phyloP scores from a whole-genome alignment of 2,329 filamentous ascomycete species.

The Botrytis pseudocinerea region DNA sequence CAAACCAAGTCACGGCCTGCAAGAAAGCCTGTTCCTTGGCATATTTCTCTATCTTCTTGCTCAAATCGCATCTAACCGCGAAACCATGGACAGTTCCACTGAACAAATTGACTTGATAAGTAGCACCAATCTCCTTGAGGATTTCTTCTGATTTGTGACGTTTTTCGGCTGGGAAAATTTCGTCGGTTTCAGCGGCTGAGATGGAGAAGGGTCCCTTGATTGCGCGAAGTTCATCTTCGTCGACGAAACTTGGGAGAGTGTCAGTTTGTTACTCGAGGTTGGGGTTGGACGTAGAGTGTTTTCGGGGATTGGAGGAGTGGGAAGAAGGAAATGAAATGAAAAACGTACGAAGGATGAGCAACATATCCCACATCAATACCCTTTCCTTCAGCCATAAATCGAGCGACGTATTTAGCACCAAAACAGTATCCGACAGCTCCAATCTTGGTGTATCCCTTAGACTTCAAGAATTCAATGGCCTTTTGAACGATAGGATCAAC shows the following conservation, averaged over 20 bases:
- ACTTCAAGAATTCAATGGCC: slow-evolving; percentile 59
- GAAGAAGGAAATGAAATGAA: background rate
- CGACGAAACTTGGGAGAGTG: slow-evolving; percentile 54
- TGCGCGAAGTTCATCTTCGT: slow-evolving; percentile 62
- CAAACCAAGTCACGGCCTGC: slow-evolving; percentile 78
- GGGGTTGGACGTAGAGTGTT: background rate
- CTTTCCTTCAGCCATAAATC: slow-evolving; percentile 60
- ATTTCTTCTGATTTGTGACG: slow-evolving; percentile 66
- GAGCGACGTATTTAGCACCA: slow-evolving; percentile 69
- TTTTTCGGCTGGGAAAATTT: slow-evolving; percentile 63
- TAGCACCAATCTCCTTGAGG: slow-evolving; percentile 53
- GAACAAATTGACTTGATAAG: slow-evolving; percentile 73
- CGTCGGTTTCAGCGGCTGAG: slow-evolving; percentile 55
- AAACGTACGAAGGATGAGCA: slow-evolving; percentile 65
- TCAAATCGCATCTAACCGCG: slow-evolving; percentile 63
- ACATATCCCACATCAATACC: slow-evolving; percentile 68
- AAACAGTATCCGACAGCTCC: slow-evolving; percentile 74
- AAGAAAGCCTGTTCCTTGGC: slow-evolving; percentile 80
- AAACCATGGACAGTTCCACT: slow-evolving; percentile 74
- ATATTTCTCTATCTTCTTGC: slow-evolving; percentile 58
- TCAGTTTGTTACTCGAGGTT: background rate
- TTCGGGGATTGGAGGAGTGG: background rate
- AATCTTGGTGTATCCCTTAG: slow-evolving; percentile 58
- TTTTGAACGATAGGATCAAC: slow-evolving; percentile 47
- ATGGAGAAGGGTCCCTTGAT: slow-evolving; percentile 71